Evolutionary conservation across 1,139 yeast species (phyloP).

Genomic region (Taphrina flavorubra): DNA sequence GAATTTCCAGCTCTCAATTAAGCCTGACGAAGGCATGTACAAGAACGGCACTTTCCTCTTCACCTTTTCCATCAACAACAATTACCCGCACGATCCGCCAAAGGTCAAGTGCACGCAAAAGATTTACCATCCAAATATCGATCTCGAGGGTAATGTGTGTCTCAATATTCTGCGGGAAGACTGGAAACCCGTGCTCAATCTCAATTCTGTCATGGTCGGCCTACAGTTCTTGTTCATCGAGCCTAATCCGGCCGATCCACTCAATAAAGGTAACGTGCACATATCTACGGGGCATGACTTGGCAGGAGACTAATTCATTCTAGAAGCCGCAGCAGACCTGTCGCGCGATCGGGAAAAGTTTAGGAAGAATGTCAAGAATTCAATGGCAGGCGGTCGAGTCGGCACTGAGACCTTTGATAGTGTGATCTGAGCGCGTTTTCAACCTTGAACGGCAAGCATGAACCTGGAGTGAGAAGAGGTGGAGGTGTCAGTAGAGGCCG

Average conservation of each 20-base stretch:
- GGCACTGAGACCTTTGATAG: conserved; percentile 65
- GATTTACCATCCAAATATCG: conserved; percentile 94
- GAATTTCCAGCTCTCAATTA: conserved; percentile 64
- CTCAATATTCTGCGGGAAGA: conserved; percentile 89
- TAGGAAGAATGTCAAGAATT: conserved; percentile 61
- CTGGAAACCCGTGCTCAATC: conserved; percentile 91
- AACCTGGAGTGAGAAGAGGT: neutral
- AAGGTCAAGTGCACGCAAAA: conserved; percentile 55
- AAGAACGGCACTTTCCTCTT: conserved; percentile 71
- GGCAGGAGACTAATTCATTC: neutral
- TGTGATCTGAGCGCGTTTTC: conserved; percentile 9
- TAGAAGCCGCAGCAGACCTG: conserved; percentile 77
- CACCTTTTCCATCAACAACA: conserved; percentile 65
- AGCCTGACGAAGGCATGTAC: conserved; percentile 79
- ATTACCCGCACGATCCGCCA: conserved; percentile 93
- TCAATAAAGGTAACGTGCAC: conserved; percentile 62
- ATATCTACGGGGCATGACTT: neutral
- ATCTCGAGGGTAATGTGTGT: conserved; percentile 86
- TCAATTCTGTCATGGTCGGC: conserved; percentile 83
- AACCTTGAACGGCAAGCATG: neutral
- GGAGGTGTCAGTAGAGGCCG: no score
- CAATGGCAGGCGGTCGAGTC: conserved; percentile 77
- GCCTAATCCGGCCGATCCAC: conserved; percentile 90
- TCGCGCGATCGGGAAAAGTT: conserved; percentile 65
- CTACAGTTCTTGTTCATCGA: conserved; percentile 83